These are phyloP conservation scores for Penicillium maclennaniae DNA, from an alignment of 495 filamentous ascomycete genomes.

Conservation along the genomic window DNA sequence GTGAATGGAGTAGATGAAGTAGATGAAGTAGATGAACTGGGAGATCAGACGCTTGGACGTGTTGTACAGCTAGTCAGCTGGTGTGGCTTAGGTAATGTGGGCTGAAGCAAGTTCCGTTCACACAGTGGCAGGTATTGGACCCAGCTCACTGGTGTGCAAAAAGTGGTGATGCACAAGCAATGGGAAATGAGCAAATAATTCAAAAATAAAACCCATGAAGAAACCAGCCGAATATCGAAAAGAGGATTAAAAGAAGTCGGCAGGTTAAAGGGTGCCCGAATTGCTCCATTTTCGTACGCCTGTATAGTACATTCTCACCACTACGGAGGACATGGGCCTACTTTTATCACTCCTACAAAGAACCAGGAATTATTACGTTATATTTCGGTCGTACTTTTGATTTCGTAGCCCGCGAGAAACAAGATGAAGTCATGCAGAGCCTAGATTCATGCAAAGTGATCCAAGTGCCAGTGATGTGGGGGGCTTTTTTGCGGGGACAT, in stretches of 20 bases:
- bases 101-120: too few species aligned
- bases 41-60: neutral
- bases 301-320: neutral
- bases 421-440: constrained; percentile 18
- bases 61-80: constrained; percentile 9
- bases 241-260: too few species aligned
- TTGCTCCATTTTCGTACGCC: too few species aligned
- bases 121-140: too few species aligned
- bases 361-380: neutral
- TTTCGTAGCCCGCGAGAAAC: constrained; percentile 18
- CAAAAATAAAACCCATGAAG: too few species aligned
- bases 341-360: neutral
- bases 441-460: constrained; percentile 17
- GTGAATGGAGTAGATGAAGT: neutral
- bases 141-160: too few species aligned
- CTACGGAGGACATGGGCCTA: neutral
- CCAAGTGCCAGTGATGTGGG: constrained; percentile 7
- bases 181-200: too few species aligned
- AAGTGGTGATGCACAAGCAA: too few species aligned
- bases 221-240: too few species aligned
- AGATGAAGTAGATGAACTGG: neutral
- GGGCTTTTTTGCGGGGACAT: constrained; percentile 20
- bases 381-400: constrained; percentile 11
- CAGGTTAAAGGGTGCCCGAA: too few species aligned
- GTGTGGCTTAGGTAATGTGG: neutral